Percentiles rank a stretch among this genome's conserved stretches.
Evolutionary conservation across 73 alveolate genomes (phyloP).

Genomic region (Symbiodinium natans): DNA sequence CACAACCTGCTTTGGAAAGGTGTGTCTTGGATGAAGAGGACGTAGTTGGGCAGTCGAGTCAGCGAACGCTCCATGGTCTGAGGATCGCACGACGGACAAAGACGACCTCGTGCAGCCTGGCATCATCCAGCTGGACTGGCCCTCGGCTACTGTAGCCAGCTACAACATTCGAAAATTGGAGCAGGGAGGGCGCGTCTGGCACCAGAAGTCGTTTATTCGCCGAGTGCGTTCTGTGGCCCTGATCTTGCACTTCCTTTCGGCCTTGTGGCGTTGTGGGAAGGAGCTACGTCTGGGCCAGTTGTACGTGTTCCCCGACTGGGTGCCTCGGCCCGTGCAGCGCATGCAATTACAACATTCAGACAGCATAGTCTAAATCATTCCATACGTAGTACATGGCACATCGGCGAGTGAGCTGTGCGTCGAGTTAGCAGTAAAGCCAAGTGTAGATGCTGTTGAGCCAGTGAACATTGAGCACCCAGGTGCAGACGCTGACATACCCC

Average conservation of each 20-base stretch:
- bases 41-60: not conserved
- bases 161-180: too few species aligned
- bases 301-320: slow-evolving; percentile 70
- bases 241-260: not conserved
- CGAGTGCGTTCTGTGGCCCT: too few species aligned
- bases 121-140: slow-evolving; percentile 57
- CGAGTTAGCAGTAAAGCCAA: too few species aligned
- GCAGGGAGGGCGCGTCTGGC: too few species aligned
- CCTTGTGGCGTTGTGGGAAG: not conserved
- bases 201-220: too few species aligned
- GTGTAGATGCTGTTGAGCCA: too few species aligned
- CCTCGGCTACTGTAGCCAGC: not conserved
- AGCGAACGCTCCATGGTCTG: not conserved
- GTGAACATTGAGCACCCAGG: too few species aligned
- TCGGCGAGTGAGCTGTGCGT: too few species aligned
- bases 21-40: slow-evolving; percentile 4
- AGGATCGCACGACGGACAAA: slow-evolving; percentile 93
- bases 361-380: too few species aligned
- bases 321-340: not conserved
- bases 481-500: slow-evolving; percentile 63
- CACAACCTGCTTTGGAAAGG: slow-evolving; percentile 91
- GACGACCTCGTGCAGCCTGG: slow-evolving; percentile 91
- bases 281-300: slow-evolving; percentile 88
- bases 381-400: too few species aligned
- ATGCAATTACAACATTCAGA: not conserved